Evolutionary conservation across 305 asterid genomes (phyloP).

Genomic region (Fraxinus paxiana): DNA sequence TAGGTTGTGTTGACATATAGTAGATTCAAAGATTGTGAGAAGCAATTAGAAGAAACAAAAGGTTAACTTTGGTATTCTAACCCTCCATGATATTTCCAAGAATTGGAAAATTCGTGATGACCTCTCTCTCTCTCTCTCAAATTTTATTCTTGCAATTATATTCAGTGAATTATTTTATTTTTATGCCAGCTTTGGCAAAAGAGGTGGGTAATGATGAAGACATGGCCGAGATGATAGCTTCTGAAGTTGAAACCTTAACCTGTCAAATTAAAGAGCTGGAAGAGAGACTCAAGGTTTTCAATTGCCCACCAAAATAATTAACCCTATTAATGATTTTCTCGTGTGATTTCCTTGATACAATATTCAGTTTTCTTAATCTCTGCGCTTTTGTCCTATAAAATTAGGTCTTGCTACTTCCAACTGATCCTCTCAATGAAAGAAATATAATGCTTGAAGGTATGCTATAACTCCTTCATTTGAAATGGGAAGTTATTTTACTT

Average conservation of each 20-base stretch:
- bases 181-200: conserved; percentile 60
- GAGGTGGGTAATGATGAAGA: conserved; percentile 75
- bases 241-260: conserved; percentile 64
- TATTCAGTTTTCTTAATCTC: conserved; percentile 12
- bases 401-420: conserved; percentile 77
- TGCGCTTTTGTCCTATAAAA: conserved; percentile 16
- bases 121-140: background rate
- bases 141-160: background rate
- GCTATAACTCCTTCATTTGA: conserved; percentile 1
- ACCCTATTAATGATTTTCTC: background rate
- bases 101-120: conserved; percentile 7
- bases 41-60: conserved; percentile 83
- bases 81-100: conserved; percentile 12
- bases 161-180: conserved; percentile 12
- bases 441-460: conserved; percentile 95
- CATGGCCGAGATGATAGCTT: conserved; percentile 86
- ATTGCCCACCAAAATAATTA: conserved; percentile 15
- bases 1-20: conserved; percentile 74
- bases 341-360: background rate
- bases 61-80: conserved; percentile 37
- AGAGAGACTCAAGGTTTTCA: conserved; percentile 65
- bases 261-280: conserved; percentile 59
- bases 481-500: conserved; percentile 8
- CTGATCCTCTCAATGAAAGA: conserved; percentile 90
- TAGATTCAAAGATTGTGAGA: conserved; percentile 71